A percentile compares a stretch with the other conserved stretches of the same genome.
phyloP scores from a whole-genome alignment of 2,329 filamentous ascomycete species.

The Parasarocladium wereldwijsianum region DNA sequence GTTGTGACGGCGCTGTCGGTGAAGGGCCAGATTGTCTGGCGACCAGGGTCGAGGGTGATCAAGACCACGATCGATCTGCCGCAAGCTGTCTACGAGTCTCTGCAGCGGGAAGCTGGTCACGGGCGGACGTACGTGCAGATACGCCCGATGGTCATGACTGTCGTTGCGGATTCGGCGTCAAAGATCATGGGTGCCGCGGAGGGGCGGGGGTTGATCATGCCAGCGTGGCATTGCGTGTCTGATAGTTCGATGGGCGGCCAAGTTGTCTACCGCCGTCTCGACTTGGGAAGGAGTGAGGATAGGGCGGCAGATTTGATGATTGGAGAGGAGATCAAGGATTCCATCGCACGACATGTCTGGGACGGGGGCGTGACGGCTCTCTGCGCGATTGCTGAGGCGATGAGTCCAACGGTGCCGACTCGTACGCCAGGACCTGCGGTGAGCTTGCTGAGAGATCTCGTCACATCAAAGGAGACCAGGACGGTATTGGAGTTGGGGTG shows the following conservation, averaged over 20 bases:
- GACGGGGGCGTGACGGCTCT: conserved; percentile 36
- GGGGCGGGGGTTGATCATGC: conserved; percentile 24
- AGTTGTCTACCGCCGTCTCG: conserved; percentile 15
- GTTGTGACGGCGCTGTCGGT: conserved; percentile 11
- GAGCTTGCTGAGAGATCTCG: conserved; percentile 14
- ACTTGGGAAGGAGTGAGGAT: conserved; percentile 11
- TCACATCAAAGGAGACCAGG: conserved; percentile 14
- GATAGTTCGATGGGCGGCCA: no score
- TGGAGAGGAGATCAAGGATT: conserved; percentile 43
- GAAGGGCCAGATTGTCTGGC: conserved; percentile 15
- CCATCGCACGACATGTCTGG: conserved; percentile 45
- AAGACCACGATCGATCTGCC: conserved; percentile 19
- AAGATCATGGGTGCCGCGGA: conserved; percentile 6
- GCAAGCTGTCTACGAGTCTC: conserved; percentile 9
- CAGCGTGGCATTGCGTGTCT: conserved; percentile 27
- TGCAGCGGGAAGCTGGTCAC: conserved; percentile 11
- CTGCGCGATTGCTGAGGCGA: conserved; percentile 16
- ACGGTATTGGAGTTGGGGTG: conserved; percentile 40
- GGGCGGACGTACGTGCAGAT: conserved; percentile 13
- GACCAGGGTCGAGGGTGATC: conserved; percentile 23
- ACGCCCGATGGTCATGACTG: conserved; percentile 11
- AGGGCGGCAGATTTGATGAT: conserved; percentile 14
- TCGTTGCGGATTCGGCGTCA: conserved; percentile 8
- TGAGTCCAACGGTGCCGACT: conserved; percentile 12
- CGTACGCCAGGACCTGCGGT: conserved; percentile 15